phyloP scores from a whole-genome alignment of 2,329 filamentous ascomycete species.

The Paramyrothecium sp. region DNA sequence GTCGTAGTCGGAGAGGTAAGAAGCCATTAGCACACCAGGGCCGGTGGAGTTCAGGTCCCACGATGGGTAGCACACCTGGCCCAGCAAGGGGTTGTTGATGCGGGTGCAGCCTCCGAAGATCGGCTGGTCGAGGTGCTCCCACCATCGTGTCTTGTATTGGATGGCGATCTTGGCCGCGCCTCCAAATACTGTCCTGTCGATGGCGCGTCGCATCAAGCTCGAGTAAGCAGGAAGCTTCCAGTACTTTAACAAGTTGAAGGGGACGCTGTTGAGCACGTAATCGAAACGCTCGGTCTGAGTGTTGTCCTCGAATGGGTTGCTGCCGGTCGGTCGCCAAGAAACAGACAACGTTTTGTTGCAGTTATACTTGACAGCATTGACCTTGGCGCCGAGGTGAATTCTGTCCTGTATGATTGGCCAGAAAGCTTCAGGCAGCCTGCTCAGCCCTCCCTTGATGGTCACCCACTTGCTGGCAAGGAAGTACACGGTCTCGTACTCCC shows the following conservation, averaged over 20 bases:
- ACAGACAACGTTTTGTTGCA: constrained; percentile 16
- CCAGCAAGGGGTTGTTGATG: constrained; percentile 9
- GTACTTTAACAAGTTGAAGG: constrained; percentile 33
- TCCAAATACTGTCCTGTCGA: constrained; percentile 20
- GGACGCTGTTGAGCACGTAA: constrained; percentile 34
- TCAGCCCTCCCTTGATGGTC: constrained; percentile 31
- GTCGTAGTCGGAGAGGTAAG: constrained; percentile 13
- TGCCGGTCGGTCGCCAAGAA: constrained; percentile 14
- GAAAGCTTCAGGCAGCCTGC: constrained; percentile 31
- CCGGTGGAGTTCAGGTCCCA: constrained; percentile 16
- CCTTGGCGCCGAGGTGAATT: constrained; percentile 17
- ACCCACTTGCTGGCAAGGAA: constrained; percentile 21
- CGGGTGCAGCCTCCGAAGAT: constrained; percentile 40
- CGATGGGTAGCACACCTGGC: constrained; percentile 15
- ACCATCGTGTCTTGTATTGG: constrained; percentile 52
- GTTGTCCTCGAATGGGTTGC: constrained; percentile 17
- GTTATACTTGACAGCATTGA: constrained; percentile 19
- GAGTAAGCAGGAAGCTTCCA: constrained; percentile 35
- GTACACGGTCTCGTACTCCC: constrained; percentile 25
- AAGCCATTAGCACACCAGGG: constrained; percentile 10
- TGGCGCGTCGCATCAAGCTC: constrained; percentile 20
- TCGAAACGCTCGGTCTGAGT: constrained; percentile 29
- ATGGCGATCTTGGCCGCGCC: constrained; percentile 43
- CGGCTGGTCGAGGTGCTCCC: constrained; percentile 23
- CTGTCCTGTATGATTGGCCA: constrained; percentile 25